Conservation (phyloP, 2,329 filamentous ascomycete genomes). For the Calonectria hongkongensis region DNA sequence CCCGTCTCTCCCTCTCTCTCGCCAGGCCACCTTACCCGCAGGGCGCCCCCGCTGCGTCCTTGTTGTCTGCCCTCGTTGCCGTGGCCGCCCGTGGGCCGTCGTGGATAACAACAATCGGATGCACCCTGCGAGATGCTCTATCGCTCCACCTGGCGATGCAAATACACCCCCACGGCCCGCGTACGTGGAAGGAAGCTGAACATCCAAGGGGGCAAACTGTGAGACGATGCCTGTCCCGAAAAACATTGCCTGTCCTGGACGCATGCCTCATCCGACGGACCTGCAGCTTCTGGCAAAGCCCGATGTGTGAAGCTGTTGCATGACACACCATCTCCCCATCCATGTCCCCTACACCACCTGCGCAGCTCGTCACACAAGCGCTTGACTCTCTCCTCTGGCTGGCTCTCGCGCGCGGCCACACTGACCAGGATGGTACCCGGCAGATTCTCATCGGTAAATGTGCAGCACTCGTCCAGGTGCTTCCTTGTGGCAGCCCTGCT, state of each 20-base stretch:
- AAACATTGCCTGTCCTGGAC: slow-evolving; percentile 24
- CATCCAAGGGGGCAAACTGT: slow-evolving; percentile 24
- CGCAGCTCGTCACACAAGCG: slow-evolving; percentile 37
- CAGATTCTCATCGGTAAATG: slow-evolving; percentile 23
- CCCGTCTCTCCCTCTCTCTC: slow-evolving; percentile 8
- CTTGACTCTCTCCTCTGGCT: slow-evolving; percentile 36
- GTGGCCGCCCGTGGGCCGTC: slow-evolving; percentile 31
- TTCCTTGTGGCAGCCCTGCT: slow-evolving; percentile 16
- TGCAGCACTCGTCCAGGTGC: slow-evolving; percentile 13
- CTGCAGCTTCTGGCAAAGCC: slow-evolving; percentile 49
- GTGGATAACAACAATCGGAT: slow-evolving; percentile 36
- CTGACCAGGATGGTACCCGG: slow-evolving; percentile 21
- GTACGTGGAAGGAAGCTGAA: slow-evolving; percentile 21
- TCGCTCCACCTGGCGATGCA: slow-evolving; percentile 21
- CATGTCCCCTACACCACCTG: slow-evolving; percentile 35
- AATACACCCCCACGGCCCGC: slow-evolving; percentile 30
- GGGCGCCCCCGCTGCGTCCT: slow-evolving; percentile 8
- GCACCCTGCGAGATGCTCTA: slow-evolving; percentile 33
- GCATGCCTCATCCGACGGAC: slow-evolving; percentile 52
- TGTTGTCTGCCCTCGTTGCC: slow-evolving; percentile 32
- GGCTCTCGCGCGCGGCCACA: slow-evolving; percentile 29
- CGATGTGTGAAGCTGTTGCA: slow-evolving; percentile 36
- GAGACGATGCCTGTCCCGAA: slow-evolving; percentile 24
- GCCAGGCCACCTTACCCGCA: slow-evolving; percentile 20
- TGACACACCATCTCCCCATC: slow-evolving; percentile 39